Evolutionary conservation across 2,329 filamentous ascomycete species (phyloP).

Genomic region (Mycosphaerella sp.): DNA sequence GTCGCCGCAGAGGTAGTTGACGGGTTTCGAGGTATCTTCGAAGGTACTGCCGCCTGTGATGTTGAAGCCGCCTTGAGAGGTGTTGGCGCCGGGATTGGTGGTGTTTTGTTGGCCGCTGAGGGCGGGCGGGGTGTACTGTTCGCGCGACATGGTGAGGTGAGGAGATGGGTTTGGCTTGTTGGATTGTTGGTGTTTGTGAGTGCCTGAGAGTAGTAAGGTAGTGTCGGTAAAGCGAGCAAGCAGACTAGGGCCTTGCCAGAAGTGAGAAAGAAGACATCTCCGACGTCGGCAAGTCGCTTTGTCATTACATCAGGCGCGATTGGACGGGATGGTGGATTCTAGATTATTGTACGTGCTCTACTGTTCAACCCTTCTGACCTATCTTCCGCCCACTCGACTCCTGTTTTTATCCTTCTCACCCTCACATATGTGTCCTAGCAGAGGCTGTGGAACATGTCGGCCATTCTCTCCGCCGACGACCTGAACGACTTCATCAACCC

Average conservation of each 20-base stretch:
- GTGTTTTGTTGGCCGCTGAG: constrained; percentile 35
- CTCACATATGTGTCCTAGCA: constrained; percentile 28
- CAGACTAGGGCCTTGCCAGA: background rate
- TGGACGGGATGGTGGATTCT: background rate
- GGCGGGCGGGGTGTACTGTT: constrained; percentile 70
- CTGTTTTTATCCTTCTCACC: background rate
- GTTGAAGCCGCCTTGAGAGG: constrained; percentile 28
- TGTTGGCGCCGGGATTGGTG: constrained; percentile 22
- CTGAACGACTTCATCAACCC: constrained; percentile 99
- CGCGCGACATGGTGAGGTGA: constrained; percentile 46
- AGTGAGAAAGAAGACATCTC: background rate
- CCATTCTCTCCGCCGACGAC: constrained; percentile 93
- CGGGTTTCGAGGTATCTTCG: constrained; percentile 41
- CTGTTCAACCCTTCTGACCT: background rate
- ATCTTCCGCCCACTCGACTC: too few relatives aligned
- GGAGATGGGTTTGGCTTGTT: background rate
- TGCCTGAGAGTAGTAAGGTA: background rate
- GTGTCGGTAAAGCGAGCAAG: background rate
- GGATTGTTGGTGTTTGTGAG: background rate
- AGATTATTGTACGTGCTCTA: background rate
- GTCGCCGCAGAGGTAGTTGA: constrained; percentile 64
- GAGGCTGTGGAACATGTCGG: constrained; percentile 62
- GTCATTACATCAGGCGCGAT: background rate
- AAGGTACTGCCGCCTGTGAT: constrained; percentile 57
- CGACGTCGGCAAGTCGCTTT: constrained; percentile 5